phyloP scores from a whole-genome alignment of 371 early-diverging fungal species.

The Mucor velutinosus region DNA sequence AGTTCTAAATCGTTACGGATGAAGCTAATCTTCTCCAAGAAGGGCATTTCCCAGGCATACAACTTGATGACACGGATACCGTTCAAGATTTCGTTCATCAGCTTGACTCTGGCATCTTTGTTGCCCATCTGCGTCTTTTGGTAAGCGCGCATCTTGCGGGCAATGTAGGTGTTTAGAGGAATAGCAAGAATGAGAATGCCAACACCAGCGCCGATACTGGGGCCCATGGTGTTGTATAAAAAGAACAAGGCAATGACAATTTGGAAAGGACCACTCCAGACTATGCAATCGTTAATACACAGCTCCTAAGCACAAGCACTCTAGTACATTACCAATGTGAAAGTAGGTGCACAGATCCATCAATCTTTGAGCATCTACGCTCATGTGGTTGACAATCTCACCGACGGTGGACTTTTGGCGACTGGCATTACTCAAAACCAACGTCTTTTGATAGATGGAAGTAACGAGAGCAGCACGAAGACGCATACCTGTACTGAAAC shows the following conservation, averaged over 20 bases:
- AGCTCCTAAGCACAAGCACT: not conserved
- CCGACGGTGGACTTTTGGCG: slow-evolving; percentile 85
- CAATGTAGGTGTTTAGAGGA: slow-evolving; percentile 70
- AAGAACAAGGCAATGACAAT: slow-evolving; percentile 79
- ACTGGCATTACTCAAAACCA: slow-evolving; percentile 78
- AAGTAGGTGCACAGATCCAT: slow-evolving; percentile 74
- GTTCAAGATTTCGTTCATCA: slow-evolving; percentile 91
- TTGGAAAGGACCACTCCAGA: slow-evolving; percentile 94
- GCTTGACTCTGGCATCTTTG: slow-evolving; percentile 87
- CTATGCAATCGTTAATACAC: slow-evolving; percentile 16
- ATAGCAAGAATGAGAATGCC: slow-evolving; percentile 78
- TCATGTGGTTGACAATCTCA: slow-evolving; percentile 90
- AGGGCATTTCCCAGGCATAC: slow-evolving; percentile 78
- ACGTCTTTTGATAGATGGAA: slow-evolving; percentile 86
- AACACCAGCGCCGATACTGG: slow-evolving; percentile 88
- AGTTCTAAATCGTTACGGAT: slow-evolving; percentile 81
- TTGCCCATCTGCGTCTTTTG: slow-evolving; percentile 90
- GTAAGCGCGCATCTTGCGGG: slow-evolving; percentile 65
- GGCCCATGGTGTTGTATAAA: slow-evolving; percentile 83
- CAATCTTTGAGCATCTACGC: slow-evolving; percentile 84
- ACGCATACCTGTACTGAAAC: slow-evolving; percentile 79
- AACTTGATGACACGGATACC: slow-evolving; percentile 94
- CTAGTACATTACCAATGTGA: slow-evolving; percentile 58
- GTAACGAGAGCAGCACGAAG: slow-evolving; percentile 84
- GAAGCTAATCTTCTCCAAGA: slow-evolving; percentile 63